Evolutionary conservation across 306 rosid genomes (phyloP).

Genomic region (Cercis canadensis): DNA sequence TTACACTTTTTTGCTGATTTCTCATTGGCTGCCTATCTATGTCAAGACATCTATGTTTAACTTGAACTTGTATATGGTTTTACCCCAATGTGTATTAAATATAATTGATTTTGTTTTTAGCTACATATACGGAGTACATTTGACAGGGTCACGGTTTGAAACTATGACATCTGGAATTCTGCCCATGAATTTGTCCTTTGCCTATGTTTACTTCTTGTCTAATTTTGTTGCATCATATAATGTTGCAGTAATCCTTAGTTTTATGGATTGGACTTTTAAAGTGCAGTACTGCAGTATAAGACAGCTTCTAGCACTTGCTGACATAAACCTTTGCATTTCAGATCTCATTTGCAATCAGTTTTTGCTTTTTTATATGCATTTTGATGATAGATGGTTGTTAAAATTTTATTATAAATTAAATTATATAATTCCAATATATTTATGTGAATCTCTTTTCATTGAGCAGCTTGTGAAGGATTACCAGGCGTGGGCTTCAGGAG

Average conservation of each 20-base stretch:
- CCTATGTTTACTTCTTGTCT: neutral
- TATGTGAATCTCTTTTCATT: neutral
- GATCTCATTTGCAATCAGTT: neutral
- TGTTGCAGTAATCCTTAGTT: neutral
- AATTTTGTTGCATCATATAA: neutral
- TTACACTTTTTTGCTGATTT: too few relatives aligned
- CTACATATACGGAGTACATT: too few relatives aligned
- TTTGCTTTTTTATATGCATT: neutral
- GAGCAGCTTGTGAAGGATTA: conserved; percentile 94
- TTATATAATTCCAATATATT: neutral
- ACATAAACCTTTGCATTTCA: neutral
- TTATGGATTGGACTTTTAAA: neutral
- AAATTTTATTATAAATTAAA: too few relatives aligned
- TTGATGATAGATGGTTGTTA: neutral
- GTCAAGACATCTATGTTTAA: too few relatives aligned
- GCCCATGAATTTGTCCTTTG: too few relatives aligned
- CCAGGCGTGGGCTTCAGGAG: conserved; percentile 90
- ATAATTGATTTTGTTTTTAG: neutral
- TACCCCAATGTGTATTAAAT: neutral
- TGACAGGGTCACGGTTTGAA: too few relatives aligned
- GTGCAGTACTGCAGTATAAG: neutral
- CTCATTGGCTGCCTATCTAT: too few relatives aligned
- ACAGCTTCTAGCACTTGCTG: neutral
- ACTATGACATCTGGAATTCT: too few relatives aligned
- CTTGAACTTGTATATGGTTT: neutral